phyloP scores from a whole-genome alignment of 306 rosid genomes.

The Rosa rugosa region DNA sequence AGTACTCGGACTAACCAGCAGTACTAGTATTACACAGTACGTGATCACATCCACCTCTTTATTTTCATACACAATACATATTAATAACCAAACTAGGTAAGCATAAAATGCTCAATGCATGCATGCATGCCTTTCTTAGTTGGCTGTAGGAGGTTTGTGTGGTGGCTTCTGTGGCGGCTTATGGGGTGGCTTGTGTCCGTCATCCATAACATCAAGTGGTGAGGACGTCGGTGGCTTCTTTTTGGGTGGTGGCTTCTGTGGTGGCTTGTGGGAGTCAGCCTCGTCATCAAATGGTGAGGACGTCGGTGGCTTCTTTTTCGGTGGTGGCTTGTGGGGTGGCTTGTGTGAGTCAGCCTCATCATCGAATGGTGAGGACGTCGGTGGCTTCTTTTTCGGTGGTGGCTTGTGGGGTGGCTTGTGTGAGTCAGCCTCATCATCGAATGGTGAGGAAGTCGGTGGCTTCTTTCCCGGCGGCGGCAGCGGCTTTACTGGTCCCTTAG shows the following conservation, averaged over 20 bases:
- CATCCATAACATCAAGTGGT: neutral
- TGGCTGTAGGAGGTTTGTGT: slow-evolving; percentile 1
- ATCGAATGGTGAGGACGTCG: neutral
- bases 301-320: neutral
- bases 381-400: neutral
- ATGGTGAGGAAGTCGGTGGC: neutral
- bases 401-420: neutral
- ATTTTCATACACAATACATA: neutral
- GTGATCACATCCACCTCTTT: neutral
- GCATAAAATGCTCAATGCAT: neutral
- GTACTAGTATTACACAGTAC: neutral
- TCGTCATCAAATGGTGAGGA: neutral
- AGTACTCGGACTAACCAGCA: neutral
- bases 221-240: neutral
- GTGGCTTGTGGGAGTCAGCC: neutral
- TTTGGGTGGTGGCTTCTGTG: neutral
- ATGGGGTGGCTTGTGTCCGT: neutral
- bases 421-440: too few species aligned
- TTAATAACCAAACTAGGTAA: neutral
- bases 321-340: neutral
- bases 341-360: too few species aligned
- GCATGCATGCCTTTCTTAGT: neutral
- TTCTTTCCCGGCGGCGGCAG: too few species aligned
- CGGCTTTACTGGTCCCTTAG: too few species aligned
- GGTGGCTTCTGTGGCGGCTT: neutral